These are phyloP conservation scores for Aspergillus felis DNA, from an alignment of 2,329 filamentous ascomycete genomes.

Conservation along the genomic window DNA sequence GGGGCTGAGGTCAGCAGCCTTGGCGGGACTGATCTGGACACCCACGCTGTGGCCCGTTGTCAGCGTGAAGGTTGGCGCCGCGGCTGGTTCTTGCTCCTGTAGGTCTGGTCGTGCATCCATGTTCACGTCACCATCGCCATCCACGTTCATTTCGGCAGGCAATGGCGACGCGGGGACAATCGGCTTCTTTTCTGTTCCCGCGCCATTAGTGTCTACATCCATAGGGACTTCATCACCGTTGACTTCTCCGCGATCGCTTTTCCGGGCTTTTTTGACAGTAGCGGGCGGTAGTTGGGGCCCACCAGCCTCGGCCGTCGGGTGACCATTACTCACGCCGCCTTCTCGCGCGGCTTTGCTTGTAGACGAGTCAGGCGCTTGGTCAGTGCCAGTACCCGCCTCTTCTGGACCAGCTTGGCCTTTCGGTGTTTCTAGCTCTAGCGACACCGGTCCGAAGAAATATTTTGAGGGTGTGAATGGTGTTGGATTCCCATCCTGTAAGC, in stretches of 20 bases:
- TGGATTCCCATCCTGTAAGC: constrained; percentile 36
- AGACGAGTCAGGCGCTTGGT: constrained; percentile 27
- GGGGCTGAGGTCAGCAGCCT: constrained; percentile 44
- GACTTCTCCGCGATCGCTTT: constrained; percentile 26
- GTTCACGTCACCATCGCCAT: constrained; percentile 43
- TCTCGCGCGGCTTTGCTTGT: constrained; percentile 34
- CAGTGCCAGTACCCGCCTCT: constrained; percentile 26
- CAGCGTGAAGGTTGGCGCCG: constrained; percentile 35
- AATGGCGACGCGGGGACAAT: constrained; percentile 18
- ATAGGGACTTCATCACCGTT: constrained; percentile 35
- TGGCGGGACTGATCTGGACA: constrained; percentile 47
- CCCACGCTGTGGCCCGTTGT: constrained; percentile 44
- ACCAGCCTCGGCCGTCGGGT: constrained; percentile 26
- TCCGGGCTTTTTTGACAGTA: constrained; percentile 32
- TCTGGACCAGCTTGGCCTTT: constrained; percentile 24
- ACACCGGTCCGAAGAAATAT: constrained; percentile 47
- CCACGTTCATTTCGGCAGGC: constrained; percentile 26
- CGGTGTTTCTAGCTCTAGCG: constrained; percentile 29
- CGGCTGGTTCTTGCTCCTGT: constrained; percentile 28
- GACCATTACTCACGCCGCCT: constrained; percentile 34
- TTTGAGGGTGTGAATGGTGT: constrained; percentile 33
- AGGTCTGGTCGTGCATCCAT: constrained; percentile 31
- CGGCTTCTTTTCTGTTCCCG: constrained; percentile 24
- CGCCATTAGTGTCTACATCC: constrained; percentile 40
- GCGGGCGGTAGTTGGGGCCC: constrained; percentile 17